These are phyloP conservation scores for Debaryomyces prosopidis DNA, from an alignment of 805 yeast species.

Conservation along the genomic window DNA sequence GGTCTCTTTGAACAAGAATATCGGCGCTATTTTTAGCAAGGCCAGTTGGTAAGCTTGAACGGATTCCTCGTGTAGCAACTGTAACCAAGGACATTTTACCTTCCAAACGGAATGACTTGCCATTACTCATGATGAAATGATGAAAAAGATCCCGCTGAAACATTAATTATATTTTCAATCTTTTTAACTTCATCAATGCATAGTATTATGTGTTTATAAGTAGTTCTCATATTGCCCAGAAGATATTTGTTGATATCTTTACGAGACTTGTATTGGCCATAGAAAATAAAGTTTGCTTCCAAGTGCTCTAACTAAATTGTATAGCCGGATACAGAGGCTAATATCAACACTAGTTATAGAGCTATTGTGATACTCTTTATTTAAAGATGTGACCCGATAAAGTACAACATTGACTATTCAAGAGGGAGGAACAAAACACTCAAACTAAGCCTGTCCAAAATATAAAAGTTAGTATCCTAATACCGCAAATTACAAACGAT, in stretches of 20 bases:
- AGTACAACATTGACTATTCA: background rate
- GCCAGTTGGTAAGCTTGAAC: conserved; percentile 2
- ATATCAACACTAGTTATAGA: background rate
- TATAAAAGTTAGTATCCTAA: conserved; percentile 2
- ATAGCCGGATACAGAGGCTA: conserved; percentile 2
- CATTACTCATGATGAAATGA: conserved; percentile 1
- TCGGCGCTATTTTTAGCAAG: conserved; percentile 3
- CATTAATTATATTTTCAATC: background rate
- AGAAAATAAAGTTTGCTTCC: conserved; percentile 1
- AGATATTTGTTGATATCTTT: background rate
- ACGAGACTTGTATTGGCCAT: conserved; percentile 2
- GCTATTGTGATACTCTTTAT: background rate
- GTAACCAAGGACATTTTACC: conserved; percentile 4
- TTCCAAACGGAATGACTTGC: conserved; percentile 1
- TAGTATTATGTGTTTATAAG: conserved; percentile 1
- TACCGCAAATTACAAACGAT: conserved; percentile 1
- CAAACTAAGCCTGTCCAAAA: conserved; percentile 1
- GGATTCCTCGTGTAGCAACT: conserved; percentile 5
- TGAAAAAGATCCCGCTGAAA: background rate
- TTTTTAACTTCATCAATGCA: conserved; percentile 1
- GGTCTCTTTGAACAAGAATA: conserved; percentile 4
- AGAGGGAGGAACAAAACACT: background rate
- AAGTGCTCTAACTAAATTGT: background rate
- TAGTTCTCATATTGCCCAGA: conserved; percentile 1
- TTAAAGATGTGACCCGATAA: background rate